Conservation (phyloP, 441 rosid genomes). For the Geranium incanum region DNA sequence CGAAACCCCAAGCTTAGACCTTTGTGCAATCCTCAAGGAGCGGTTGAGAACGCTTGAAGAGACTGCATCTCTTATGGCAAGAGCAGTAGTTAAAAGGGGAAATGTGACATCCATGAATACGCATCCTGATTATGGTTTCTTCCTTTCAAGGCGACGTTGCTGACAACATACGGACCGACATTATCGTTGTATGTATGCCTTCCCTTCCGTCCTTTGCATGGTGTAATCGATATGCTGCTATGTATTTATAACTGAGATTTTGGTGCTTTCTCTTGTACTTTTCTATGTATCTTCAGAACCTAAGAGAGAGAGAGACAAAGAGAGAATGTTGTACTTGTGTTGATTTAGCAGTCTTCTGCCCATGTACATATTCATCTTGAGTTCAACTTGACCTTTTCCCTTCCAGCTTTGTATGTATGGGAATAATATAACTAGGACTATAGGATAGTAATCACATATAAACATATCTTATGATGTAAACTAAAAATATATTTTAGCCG, state of each 20-base stretch:
- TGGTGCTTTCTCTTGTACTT: constrained; percentile 1
- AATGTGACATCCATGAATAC: constrained; percentile 27
- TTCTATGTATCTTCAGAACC: not conserved
- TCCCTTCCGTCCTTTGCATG: not conserved
- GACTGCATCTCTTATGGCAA: constrained; percentile 45
- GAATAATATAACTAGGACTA: too few species aligned
- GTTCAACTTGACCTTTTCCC: not conserved
- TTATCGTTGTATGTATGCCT: not conserved
- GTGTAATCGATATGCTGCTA: too few species aligned
- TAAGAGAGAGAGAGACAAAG: not conserved
- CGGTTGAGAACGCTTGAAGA: constrained; percentile 41
- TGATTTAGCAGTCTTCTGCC: not conserved
- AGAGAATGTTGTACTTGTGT: not conserved
- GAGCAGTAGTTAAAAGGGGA: constrained; percentile 40
- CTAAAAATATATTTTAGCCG: too few species aligned
- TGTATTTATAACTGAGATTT: not conserved
- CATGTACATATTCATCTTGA: constrained; percentile 6
- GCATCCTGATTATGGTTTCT: constrained; percentile 51
- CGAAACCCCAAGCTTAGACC: constrained; percentile 24
- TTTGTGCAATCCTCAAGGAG: constrained; percentile 35
- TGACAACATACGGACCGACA: not conserved
- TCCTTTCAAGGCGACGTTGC: constrained; percentile 32
- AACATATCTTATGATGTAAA: too few species aligned
- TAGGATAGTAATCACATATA: too few species aligned
- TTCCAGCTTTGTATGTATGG: too few species aligned